A percentile compares a stretch with the other conserved stretches of the same genome.
phyloP scores from a whole-genome alignment of 148 eudicot genomes.

The Amaranthus hypochondriacus region DNA sequence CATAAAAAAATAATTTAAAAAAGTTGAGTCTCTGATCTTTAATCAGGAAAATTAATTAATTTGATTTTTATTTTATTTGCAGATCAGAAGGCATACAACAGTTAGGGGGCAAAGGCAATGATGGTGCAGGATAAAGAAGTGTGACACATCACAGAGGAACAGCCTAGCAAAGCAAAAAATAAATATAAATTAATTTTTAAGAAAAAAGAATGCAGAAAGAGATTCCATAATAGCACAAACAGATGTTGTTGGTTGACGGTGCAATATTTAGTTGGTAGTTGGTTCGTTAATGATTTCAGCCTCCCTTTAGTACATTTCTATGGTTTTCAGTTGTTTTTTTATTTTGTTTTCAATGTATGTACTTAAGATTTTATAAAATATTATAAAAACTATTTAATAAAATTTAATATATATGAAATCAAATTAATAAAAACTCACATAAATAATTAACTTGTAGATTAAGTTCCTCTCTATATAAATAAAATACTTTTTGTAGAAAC shows the following conservation, averaged over 20 bases:
- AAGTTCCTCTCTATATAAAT: no score
- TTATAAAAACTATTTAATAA: no score
- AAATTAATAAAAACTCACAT: no score
- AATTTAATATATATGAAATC: no score
- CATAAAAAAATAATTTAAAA: no score
- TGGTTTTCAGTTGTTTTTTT: neutral
- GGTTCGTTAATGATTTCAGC: slow-evolving; percentile 26
- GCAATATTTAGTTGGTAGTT: slow-evolving; percentile 31
- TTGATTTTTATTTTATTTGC: neutral
- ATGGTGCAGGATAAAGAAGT: neutral
- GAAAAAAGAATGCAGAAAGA: neutral
- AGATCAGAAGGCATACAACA: neutral
- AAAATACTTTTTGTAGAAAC: no score
- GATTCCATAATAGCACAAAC: slow-evolving; percentile 17
- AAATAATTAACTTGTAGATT: no score
- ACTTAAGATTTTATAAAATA: no score
- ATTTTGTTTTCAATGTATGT: neutral
- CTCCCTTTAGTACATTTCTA: neutral
- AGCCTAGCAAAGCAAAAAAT: neutral
- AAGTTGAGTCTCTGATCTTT: neutral
- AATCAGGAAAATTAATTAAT: no score
- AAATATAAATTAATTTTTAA: no score
- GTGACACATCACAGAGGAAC: slow-evolving; percentile 12
- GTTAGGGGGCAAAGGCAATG: slow-evolving; percentile 3
- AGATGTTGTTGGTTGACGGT: slow-evolving; percentile 29